Evolutionary conservation across 2,329 filamentous ascomycete species (phyloP), one percentile per base, ranked within the genome.

Genomic region (Cordyceps sp.): DNA sequence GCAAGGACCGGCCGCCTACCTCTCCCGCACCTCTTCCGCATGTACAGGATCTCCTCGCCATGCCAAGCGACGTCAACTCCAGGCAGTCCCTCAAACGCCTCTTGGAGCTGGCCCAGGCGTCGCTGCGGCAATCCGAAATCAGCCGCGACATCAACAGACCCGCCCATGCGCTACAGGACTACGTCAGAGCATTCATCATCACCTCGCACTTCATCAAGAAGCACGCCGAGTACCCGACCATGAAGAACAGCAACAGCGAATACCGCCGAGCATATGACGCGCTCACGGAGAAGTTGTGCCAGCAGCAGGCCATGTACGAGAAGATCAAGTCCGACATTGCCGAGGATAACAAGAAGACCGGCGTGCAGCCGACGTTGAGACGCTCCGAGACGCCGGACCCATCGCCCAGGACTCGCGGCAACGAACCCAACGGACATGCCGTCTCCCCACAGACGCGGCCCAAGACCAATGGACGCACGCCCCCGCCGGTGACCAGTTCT

Each of bases 141-240:
- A 61, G 65, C 35, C 62, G 74, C 36, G 68, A 69, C 37, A 78
- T 80, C 54, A 60, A 69, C 18, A 64, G 73, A 23, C 71, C 75
- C 5, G 84, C 90, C 47, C 54, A 73, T 24, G 86, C 86, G 4
- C 78, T 93, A 34, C 71, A 79, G 40, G 81, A 93, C 38, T 96
- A 88, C 47, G 67, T 96, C 36, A 72, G 78, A 39, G 82, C 86
- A 10, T 85, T 70, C 37, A 75, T 85, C 35, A 78, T 94, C 34
- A 69, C 80, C 12, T 66, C 85, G 31, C 75, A 88, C 34, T 60
- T 76, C 26, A 76, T 96, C 18, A 80, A 82, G 3, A 65, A 64
- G 23, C 84, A 93, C 49, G 72, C 69, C 35, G 81, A 88, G 38
- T 92, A 74, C 50, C 68, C 72, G 19, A 62, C 67, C 32, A 59